Evolutionary conservation across 2,329 filamentous ascomycete genomes (phyloP), one percentile per base, ranked within the genome.

Genomic region (Sordariomycetes sp.): DNA sequence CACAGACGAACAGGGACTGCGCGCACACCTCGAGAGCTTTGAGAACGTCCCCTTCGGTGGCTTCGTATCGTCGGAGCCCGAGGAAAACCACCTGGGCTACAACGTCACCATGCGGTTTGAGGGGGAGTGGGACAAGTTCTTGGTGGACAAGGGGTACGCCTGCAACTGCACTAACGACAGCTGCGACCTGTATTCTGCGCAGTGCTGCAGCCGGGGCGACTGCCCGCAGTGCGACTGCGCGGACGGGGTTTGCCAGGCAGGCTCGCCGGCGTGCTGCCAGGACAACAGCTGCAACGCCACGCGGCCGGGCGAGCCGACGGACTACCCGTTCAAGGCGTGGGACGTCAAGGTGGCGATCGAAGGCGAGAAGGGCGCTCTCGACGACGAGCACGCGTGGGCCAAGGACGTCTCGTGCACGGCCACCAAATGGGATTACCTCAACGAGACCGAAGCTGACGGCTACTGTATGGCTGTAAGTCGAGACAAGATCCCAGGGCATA

Each of bases 321-420:
- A 58, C 52, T 58, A 58, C 40, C 52, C 51, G 3, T 58, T 54
- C 57, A 48, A 35, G 25, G 25, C 54, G 52, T 58, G 57, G 57
- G 52, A 54, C 11, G 57, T 58, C 4, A 25, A 37, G 24, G 32
- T 58, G 6, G 20, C 34, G 7, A 25, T 58, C n/a, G 28, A 51
- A 25, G 57, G 52, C n/a, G 24, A 58, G 50, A 58, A 54, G 56
- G 48, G 48, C 20, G n/a, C 50, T 16, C n/a, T 18, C 32, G 20
- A n/a, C 32, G 12, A 25, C 4, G 34, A 58, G 48, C 8, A 22
- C 11, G 28, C 7, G 18, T 32, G 24, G 12, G 8, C 20, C 14
- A 57, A 52, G 43, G 12, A 37, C 7, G 46, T 50, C 28, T 37
- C n/a, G 12, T 57, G 55, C 48, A 53, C 25, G 5, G 52, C 55